Evolutionary conservation across 176 grass and related monocot species (phyloP).

Genomic region (Chloris gayana): DNA sequence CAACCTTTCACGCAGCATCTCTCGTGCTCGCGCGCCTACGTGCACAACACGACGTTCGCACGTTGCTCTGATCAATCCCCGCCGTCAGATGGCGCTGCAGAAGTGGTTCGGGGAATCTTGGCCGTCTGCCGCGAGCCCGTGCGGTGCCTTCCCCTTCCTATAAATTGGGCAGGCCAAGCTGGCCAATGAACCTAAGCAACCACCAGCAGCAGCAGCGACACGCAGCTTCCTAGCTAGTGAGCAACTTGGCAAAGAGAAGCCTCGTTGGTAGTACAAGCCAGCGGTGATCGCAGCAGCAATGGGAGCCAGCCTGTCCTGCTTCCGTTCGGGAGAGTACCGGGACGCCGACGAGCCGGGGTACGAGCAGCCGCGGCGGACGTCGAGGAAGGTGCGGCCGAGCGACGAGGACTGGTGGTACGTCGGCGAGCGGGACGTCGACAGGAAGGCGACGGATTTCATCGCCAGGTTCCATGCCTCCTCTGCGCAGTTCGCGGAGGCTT

Average conservation of each 20-base stretch:
- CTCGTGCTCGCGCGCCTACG: background rate
- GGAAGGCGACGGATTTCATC: conserved; percentile 55
- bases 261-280: background rate
- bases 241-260: background rate
- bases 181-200: conserved; percentile 20
- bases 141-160: background rate
- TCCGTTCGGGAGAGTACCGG: conserved; percentile 28
- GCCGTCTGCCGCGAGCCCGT: background rate
- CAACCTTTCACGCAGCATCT: background rate
- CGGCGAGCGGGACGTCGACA: conserved; percentile 72
- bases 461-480: conserved; percentile 39
- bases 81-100: conserved; percentile 25
- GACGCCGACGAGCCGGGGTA: conserved; percentile 43
- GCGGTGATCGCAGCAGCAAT: background rate
- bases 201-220: background rate
- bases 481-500: background rate
- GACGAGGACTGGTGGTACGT: conserved; percentile 71
- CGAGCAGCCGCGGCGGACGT: conserved; percentile 47
- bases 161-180: conserved; percentile 38
- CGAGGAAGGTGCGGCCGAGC: conserved; percentile 68
- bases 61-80: background rate
- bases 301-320: conserved; percentile 49
- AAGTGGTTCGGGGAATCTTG: conserved; percentile 5
- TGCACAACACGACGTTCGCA: conserved; percentile 24
- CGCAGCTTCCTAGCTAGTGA: conserved; percentile 13